These are phyloP conservation scores for Sporothrix luriei DNA, from an alignment of 2,329 filamentous ascomycete genomes.

Conservation along the genomic window DNA sequence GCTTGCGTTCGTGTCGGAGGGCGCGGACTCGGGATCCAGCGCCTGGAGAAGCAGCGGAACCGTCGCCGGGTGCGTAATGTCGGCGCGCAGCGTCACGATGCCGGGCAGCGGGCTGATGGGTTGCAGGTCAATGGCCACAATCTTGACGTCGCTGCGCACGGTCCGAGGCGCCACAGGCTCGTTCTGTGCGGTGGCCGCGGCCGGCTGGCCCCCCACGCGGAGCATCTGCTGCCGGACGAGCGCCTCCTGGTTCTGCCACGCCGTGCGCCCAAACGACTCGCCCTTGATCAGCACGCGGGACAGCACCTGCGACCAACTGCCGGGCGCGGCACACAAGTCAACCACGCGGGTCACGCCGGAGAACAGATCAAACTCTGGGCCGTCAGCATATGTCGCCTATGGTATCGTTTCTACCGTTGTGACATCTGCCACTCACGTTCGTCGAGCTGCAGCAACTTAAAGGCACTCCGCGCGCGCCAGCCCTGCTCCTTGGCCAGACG, in stretches of 20 bases:
- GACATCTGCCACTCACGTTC: constrained; percentile 56
- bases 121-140: constrained; percentile 93
- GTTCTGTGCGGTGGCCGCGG: neutral
- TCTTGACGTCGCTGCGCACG: constrained; percentile 75
- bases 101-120: constrained; percentile 93
- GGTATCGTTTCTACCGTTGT: neutral
- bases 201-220: constrained; percentile 44
- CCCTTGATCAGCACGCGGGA: constrained; percentile 92
- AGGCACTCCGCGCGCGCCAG: constrained; percentile 93
- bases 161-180: constrained; percentile 32
- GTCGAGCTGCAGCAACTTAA: constrained; percentile 95
- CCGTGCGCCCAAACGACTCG: constrained; percentile 81
- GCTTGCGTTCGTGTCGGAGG: constrained; percentile 48
- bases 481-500: constrained; percentile 97
- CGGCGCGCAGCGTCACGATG: constrained; percentile 87
- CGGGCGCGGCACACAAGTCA: constrained; percentile 91
- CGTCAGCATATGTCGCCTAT: neutral
- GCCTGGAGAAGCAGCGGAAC: constrained; percentile 85
- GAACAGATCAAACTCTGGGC: constrained; percentile 87
- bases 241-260: constrained; percentile 84
- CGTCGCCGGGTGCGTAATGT: constrained; percentile 96
- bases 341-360: constrained; percentile 88
- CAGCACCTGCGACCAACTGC: constrained; percentile 96
- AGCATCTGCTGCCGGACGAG: constrained; percentile 65
- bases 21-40: constrained; percentile 66